phyloP scores from a whole-genome alignment of 495 filamentous ascomycete species.

The Annulohypoxylon stygium region DNA sequence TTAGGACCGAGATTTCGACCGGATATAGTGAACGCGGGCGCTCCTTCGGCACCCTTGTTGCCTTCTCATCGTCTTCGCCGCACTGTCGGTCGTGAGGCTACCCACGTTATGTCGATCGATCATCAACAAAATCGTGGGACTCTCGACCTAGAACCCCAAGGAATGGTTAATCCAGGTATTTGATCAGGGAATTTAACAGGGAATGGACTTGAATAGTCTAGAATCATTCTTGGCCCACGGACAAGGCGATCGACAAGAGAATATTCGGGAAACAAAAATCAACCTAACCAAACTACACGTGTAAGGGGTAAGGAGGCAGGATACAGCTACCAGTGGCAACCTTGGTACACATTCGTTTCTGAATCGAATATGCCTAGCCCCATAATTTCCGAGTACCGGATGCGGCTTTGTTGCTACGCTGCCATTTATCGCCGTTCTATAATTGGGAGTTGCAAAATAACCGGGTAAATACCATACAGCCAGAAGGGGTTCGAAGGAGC shows the following conservation, averaged over 20 bases:
- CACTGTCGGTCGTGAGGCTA: constrained; percentile 34
- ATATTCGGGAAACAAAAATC: constrained; percentile 26
- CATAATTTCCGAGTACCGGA: constrained; percentile 40
- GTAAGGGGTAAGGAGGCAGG: constrained; percentile 3
- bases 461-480: constrained; percentile 54
- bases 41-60: constrained; percentile 29
- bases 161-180: not conserved
- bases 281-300: constrained; percentile 20
- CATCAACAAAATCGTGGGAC: constrained; percentile 5
- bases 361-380: constrained; percentile 27
- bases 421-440: constrained; percentile 48
- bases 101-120: constrained; percentile 24
- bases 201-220: constrained; percentile 28
- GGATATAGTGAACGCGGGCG: constrained; percentile 44
- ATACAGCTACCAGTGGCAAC: constrained; percentile 31
- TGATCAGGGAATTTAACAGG: not conserved
- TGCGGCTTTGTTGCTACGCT: constrained; percentile 42
- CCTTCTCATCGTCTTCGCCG: not conserved
- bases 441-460: constrained; percentile 52
- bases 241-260: constrained; percentile 34
- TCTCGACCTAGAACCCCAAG: not conserved
- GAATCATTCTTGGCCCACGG: constrained; percentile 19
- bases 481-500: constrained; percentile 47
- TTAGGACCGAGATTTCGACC: constrained; percentile 49
- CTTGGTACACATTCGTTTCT: constrained; percentile 14